Evolutionary conservation across 2,329 filamentous ascomycete genomes (phyloP).

Genomic region (Claviceps maximensis): DNA sequence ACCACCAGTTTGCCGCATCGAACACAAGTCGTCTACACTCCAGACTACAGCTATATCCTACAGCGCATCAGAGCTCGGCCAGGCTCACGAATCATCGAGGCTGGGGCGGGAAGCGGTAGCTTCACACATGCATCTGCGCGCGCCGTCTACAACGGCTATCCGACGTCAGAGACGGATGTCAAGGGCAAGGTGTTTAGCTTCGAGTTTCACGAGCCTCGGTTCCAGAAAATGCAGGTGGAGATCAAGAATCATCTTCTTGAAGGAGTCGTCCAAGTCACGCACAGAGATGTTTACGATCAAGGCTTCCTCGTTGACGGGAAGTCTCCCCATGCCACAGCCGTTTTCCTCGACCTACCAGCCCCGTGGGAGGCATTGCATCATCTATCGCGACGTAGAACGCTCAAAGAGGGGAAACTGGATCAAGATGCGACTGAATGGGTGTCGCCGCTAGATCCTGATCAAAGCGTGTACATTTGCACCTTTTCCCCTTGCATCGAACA

Average conservation of each 20-base stretch:
- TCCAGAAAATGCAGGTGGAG: conserved; percentile 54
- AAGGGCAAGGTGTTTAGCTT: conserved; percentile 68
- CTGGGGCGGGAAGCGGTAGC: conserved; percentile 69
- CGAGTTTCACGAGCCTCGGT: conserved; percentile 66
- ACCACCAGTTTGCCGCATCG: conserved; percentile 67
- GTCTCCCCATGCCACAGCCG: conserved; percentile 51
- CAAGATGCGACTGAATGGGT: conserved; percentile 27
- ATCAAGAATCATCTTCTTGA: conserved; percentile 54
- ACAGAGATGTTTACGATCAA: conserved; percentile 65
- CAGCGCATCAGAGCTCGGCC: conserved; percentile 63
- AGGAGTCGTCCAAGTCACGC: conserved; percentile 55
- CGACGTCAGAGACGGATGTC: conserved; percentile 27
- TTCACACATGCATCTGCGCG: conserved; percentile 70
- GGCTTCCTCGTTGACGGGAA: conserved; percentile 53
- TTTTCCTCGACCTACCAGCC: conserved; percentile 71
- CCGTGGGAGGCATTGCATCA: conserved; percentile 71
- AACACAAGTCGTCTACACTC: conserved; percentile 78
- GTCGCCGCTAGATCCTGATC: conserved; percentile 57
- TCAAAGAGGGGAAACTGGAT: conserved; percentile 12
- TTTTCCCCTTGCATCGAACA: conserved; percentile 98
- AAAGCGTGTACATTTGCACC: conserved; percentile 69
- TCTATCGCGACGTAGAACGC: conserved; percentile 41
- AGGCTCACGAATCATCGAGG: conserved; percentile 63
- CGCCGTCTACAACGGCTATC: conserved; percentile 63
- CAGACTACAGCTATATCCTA: conserved; percentile 75